Evolutionary conservation across 1,284 basidiomycete genomes (phyloP).

Genomic region (Leccinum fallax): DNA sequence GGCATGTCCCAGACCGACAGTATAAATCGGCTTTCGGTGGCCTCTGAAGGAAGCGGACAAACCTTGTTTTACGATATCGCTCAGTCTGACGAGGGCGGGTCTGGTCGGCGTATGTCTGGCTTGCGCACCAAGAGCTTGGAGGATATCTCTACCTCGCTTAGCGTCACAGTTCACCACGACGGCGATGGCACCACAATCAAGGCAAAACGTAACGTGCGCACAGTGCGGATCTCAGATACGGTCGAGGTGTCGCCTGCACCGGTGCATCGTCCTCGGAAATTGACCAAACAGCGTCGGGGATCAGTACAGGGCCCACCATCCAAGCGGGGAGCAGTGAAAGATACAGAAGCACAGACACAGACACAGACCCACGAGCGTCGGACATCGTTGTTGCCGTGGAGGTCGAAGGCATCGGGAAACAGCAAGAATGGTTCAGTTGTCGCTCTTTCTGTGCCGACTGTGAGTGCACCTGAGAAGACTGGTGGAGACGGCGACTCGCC

Average conservation of each 20-base stretch:
- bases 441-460: background rate
- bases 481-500: background rate
- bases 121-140: constrained; percentile 31
- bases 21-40: constrained; percentile 22
- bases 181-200: constrained; percentile 1
- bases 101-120: background rate
- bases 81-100: constrained; percentile 11
- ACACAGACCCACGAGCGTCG: constrained; percentile 16
- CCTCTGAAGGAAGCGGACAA: constrained; percentile 30
- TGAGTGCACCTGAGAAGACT: constrained; percentile 1
- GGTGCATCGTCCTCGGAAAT: constrained; percentile 21
- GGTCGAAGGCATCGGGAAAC: constrained; percentile 13
- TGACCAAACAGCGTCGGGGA: constrained; percentile 26
- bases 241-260: constrained; percentile 26
- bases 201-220: constrained; percentile 24
- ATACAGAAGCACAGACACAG: background rate
- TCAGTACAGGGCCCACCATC: background rate
- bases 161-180: constrained; percentile 11
- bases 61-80: constrained; percentile 30
- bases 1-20: constrained; percentile 10
- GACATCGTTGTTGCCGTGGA: constrained; percentile 27
- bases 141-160: constrained; percentile 22
- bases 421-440: constrained; percentile 1
- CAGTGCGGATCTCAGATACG: constrained; percentile 29
- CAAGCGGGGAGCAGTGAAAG: background rate